Evolutionary conservation across 495 filamentous ascomycete species (phyloP).

Genomic region (Aspergillus campestris): DNA sequence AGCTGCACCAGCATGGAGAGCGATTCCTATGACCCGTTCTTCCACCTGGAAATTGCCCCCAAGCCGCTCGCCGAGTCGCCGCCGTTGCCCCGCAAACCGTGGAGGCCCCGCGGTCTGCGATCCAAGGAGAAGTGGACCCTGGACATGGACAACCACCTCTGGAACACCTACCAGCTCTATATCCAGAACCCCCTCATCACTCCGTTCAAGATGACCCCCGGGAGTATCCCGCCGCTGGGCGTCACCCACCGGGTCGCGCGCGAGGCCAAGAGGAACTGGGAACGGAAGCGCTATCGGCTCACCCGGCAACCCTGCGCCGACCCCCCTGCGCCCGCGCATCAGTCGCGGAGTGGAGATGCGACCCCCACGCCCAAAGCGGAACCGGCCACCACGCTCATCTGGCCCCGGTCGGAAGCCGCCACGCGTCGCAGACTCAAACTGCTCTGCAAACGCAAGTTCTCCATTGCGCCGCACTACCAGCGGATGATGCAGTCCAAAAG

Average conservation of each 20-base stretch:
- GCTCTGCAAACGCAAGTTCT: slow-evolving; percentile 70
- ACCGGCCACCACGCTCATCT: slow-evolving; percentile 37
- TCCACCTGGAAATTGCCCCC: slow-evolving; percentile 32
- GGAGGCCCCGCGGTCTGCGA: slow-evolving; percentile 5
- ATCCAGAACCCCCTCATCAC: slow-evolving; percentile 88
- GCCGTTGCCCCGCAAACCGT: slow-evolving; percentile 19
- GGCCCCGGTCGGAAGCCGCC: slow-evolving; percentile 76
- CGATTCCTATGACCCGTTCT: slow-evolving; percentile 50
- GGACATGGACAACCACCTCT: slow-evolving; percentile 87
- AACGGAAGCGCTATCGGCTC: slow-evolving; percentile 16
- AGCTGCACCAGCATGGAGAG: slow-evolving; percentile 64
- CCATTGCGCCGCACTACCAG: slow-evolving; percentile 57
- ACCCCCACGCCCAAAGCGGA: slow-evolving; percentile 44
- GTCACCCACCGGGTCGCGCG: slow-evolving; percentile 83
- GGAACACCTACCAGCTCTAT: slow-evolving; percentile 83
- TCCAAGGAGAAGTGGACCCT: slow-evolving; percentile 58
- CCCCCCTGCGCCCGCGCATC: slow-evolving; percentile 21
- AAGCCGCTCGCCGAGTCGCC: slow-evolving; percentile 29
- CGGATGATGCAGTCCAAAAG: slow-evolving; percentile 64
- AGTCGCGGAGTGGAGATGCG: slow-evolving; percentile 50
- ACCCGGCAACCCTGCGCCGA: slow-evolving; percentile 18
- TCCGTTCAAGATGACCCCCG: slow-evolving; percentile 85
- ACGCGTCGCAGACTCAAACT: slow-evolving; percentile 74
- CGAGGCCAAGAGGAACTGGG: slow-evolving; percentile 81
- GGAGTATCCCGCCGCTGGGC: slow-evolving; percentile 76